Conservation (phyloP, 2,329 filamentous ascomycete genomes). For the Microdochium paspali region DNA sequence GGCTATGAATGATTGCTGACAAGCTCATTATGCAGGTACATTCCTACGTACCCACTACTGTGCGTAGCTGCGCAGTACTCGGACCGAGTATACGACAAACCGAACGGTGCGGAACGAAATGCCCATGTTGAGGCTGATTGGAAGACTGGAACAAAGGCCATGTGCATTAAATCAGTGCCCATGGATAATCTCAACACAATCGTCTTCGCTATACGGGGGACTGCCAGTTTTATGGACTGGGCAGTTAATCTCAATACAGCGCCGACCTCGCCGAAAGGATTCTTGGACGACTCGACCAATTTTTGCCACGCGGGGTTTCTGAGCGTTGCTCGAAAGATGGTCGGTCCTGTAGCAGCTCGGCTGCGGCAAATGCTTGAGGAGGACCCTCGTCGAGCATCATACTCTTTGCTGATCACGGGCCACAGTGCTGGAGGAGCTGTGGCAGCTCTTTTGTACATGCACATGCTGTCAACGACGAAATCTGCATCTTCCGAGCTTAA, state of each 20-base stretch:
- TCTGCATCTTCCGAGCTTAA: slow-evolving; percentile 59
- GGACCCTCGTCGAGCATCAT: slow-evolving; percentile 54
- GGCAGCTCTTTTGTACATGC: slow-evolving; percentile 67
- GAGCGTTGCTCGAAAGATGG: slow-evolving; percentile 65
- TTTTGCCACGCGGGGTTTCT: slow-evolving; percentile 76
- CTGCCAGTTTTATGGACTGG: slow-evolving; percentile 77
- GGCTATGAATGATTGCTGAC: slow-evolving; percentile 9
- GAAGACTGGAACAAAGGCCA: slow-evolving; percentile 69
- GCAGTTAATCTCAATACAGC: slow-evolving; percentile 68
- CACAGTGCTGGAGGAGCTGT: slow-evolving; percentile 83
- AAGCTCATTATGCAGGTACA: slow-evolving; percentile 38
- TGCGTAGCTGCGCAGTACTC: slow-evolving; percentile 74
- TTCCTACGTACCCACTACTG: slow-evolving; percentile 67
- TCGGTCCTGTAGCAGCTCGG: slow-evolving; percentile 60
- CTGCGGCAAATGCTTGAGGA: slow-evolving; percentile 63
- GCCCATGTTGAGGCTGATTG: slow-evolving; percentile 64
- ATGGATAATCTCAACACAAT: slow-evolving; percentile 71
- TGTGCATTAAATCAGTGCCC: slow-evolving; percentile 73
- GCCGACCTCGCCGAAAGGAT: slow-evolving; percentile 55
- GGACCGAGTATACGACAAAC: slow-evolving; percentile 61
- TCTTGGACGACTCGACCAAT: slow-evolving; percentile 71
- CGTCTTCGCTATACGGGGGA: slow-evolving; percentile 77
- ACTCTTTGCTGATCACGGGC: slow-evolving; percentile 73
- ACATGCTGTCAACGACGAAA: slow-evolving; percentile 59
- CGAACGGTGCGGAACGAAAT: slow-evolving; percentile 52